Evolutionary conservation across 805 yeast species (phyloP), one percentile per base, ranked within the genome.

Genomic region (Candida odintsovae): DNA sequence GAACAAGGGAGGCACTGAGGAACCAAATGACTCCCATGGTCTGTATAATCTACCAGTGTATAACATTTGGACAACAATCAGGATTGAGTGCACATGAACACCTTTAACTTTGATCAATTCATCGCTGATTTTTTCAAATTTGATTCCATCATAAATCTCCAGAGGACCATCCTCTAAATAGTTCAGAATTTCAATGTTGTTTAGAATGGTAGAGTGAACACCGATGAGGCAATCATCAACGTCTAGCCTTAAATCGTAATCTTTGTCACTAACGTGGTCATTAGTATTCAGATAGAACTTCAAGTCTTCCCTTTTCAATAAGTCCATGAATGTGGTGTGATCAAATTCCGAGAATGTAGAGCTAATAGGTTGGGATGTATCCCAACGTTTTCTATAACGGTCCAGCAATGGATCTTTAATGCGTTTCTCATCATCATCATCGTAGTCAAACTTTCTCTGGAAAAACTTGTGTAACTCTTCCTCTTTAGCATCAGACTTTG

Each of bases 21-120:
- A 37, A 0, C 64, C 61, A 36, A 52, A 25, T 65, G n/a, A 56
- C 15, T 67, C 71, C 84, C 84, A 79, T 10, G 77, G 59, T 38
- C 67, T 71, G 6, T 75, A 38, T 4, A 65, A 58, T 15, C 57
- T 55, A 44, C 78, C 79, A 0, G 82, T 75, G 55, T 82, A 82
- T 0, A 78, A 45, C 45, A 69, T 71, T 55, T 77, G 77, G 6
- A 77, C 50, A 9, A 76, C 55, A 2, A 82, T 63, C 28, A 69
- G 59, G 11, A 73, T 42, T 16, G 70, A 54, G 4, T 51, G 50
- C 5, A 56, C 40, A 11, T 41, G 26, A 2, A 59, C 10, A 28
- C 46, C 45, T 6, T 38, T 67, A 42, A 43, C 49, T 5, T 54
- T 49, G 4, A 61, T 51, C 22, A 71, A 54, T 2, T 49, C 47